Base-by-base conservation (phyloP, 176 grass and related monocot genomes). In the Eragrostis nindensis region DNA sequence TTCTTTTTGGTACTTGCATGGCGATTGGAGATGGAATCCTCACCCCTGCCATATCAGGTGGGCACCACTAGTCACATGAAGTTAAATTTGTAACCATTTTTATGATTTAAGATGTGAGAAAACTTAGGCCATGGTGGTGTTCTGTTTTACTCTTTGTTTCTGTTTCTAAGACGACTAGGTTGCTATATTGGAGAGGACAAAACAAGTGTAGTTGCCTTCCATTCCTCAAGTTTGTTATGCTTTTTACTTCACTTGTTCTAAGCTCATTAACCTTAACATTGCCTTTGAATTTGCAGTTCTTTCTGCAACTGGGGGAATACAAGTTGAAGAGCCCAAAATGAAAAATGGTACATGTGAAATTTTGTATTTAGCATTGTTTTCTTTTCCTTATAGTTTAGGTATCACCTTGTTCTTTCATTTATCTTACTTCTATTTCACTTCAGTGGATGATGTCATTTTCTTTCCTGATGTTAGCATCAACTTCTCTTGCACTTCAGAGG, bases 31-130 rank as follows among this genome's bases (percentile, higher is more conserved):
- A 97, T 83, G 89, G 94, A 67, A 87, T 97, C 53, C 91, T 97
- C 60, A 97, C 91, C 61, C 94, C 91, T 79, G 89, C 91, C 14
- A 94, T 97, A 84, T 97, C 94, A 88, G 91, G 94, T 91, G n/a
- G 40, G 8, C 24, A 32, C 8, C 32, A 36, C 32, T 36, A 54
- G 44, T 5, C 11, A 43, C 11, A 79, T 55, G 17, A 63, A 42
- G 24, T 43, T 15, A 52, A 57, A 69, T 47, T 62, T 45, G 17
- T 38, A 29, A 62, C 2, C 50, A 11, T 32, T 76, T 46, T 59
- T 25, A 47, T 68, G 32, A 56, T 64, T 36, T 63, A 22, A 57
- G 14, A 47, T 78, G 66, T 8, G 5, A 21, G 40, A 76, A 45
- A 55, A 15, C 19, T 45, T 60, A 7, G 1, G 38, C 5, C 56